Percentiles rank a stretch among this genome's conserved stretches.
phyloP scores from a whole-genome alignment of 495 filamentous ascomycete genomes.

The Neurospora tetraspora region DNA sequence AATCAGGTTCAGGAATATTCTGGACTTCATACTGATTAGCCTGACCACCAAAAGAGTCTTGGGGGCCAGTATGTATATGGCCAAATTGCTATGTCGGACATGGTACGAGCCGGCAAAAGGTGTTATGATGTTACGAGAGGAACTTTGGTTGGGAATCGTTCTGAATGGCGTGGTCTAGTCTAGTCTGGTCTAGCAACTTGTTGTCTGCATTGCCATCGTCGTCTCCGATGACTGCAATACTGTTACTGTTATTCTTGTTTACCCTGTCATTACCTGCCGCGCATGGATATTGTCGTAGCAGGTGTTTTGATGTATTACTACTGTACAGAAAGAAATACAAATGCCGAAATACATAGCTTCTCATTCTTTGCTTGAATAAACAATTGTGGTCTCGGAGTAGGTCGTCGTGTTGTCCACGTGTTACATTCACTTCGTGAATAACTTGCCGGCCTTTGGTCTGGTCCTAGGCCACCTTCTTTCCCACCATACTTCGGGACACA shows the following conservation, averaged over 20 bases:
- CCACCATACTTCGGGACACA: not conserved
- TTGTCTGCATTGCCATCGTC: not conserved
- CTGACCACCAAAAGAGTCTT: not conserved
- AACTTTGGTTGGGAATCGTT: not conserved
- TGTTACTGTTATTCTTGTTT: not conserved
- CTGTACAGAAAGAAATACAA: not conserved
- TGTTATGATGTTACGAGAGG: not conserved
- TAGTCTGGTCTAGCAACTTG: not conserved
- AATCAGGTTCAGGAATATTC: not conserved
- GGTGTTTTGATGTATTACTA: not conserved
- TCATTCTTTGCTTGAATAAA: not conserved
- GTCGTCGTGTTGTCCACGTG: not conserved
- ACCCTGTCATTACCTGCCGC: not conserved
- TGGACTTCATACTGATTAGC: not conserved
- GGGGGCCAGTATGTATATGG: not conserved
- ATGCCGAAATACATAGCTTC: not conserved
- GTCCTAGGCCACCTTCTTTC: not conserved
- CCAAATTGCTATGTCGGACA: not conserved
- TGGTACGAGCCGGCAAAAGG: not conserved
- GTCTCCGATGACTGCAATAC: not conserved
- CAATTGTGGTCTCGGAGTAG: not conserved
- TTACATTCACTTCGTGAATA: not conserved
- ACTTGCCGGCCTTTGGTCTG: not conserved
- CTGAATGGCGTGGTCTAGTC: not conserved
- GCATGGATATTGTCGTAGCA: not conserved